Evolutionary conservation across 2,329 filamentous ascomycete species (phyloP), one percentile per base, ranked within the genome.

Genomic region (Talaromyces marneffei): DNA sequence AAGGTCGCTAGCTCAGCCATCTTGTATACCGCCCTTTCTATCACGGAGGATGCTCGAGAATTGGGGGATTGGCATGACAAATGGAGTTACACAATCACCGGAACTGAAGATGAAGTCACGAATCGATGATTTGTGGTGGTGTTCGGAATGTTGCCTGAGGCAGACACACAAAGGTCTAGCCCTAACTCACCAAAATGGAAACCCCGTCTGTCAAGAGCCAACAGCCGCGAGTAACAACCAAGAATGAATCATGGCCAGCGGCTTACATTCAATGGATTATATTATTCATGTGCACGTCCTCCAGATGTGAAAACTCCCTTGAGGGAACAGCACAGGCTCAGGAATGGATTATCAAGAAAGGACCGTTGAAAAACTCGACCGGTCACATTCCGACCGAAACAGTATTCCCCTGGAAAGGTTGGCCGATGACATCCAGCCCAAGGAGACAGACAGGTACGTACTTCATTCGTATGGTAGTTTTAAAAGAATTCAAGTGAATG

Each of bases 91-190:
- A 31, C 23, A 50, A 31, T 50, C 25, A 29, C 31, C 46, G 27
- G 46, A 31, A 3, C 7, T 2, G 25, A 18, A 27, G 20, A 27
- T 46, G 40, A 44, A 25, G 20, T n/a, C 16, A 35, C 31, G 2
- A 39, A 42, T 23, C 10, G 4, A 48, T 29, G 14, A 33, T 1
- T 23, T n/a, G 42, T n/a, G 16, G 50, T 23, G 1, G 23, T 18
- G 40, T 4, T 3, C 31, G 52, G 52, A 55, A 55, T 55, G 52
- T 35, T 55, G 52, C 52, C 52, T 55, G 33, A 55, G 52, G 52
- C 52, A 53, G 16, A 10, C 0, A 53, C 5, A 6, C 14, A 37
- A 16, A 39, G 12, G 6, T 7, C 29, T 9, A 55, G 20, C 52
- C 52, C 52, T 55, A 55, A 55, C n/a, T 27, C 12, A 14, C 25